These are phyloP conservation scores for Gossypium thurberi DNA, from an alignment of 345 rosid species.

Conservation along the genomic window DNA sequence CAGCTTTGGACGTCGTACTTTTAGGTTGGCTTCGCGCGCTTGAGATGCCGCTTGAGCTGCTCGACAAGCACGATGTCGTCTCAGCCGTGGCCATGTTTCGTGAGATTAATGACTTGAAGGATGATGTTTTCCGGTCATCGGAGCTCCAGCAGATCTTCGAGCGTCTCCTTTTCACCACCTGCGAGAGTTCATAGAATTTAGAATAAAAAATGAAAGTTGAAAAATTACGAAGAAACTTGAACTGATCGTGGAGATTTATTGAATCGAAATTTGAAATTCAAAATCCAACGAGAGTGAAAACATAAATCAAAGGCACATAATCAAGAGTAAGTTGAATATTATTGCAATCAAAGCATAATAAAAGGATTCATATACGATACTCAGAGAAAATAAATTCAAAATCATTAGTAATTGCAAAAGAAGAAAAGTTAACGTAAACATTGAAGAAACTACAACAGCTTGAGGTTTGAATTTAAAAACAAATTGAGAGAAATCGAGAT, in stretches of 20 bases:
- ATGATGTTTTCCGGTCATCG: slow-evolving; percentile 8
- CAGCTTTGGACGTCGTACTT: not conserved
- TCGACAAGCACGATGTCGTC: slow-evolving; percentile 57
- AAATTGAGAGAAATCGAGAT: not conserved
- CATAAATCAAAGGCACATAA: not conserved
- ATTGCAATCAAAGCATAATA: not conserved
- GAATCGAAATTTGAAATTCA: slow-evolving; percentile 4
- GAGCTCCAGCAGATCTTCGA: slow-evolving; percentile 36
- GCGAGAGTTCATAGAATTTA: not conserved
- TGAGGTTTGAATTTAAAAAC: not conserved
- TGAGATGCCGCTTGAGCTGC: slow-evolving; percentile 47
- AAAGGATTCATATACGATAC: not conserved
- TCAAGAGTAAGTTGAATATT: not conserved
- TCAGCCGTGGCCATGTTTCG: slow-evolving; percentile 19
- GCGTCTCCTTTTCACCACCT: slow-evolving; percentile 55
- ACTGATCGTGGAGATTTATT: not conserved
- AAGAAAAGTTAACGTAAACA: not conserved
- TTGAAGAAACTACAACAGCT: not conserved
- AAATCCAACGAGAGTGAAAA: not conserved
- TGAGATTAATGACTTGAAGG: slow-evolving; percentile 13
- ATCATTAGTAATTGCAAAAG: not conserved
- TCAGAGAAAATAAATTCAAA: not conserved
- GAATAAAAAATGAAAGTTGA: not conserved
- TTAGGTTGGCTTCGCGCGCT: slow-evolving; percentile 25
- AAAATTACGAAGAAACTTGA: not conserved